Base-by-base conservation (phyloP, 2,329 filamentous ascomycete species). In the Penicillium sp. region DNA sequence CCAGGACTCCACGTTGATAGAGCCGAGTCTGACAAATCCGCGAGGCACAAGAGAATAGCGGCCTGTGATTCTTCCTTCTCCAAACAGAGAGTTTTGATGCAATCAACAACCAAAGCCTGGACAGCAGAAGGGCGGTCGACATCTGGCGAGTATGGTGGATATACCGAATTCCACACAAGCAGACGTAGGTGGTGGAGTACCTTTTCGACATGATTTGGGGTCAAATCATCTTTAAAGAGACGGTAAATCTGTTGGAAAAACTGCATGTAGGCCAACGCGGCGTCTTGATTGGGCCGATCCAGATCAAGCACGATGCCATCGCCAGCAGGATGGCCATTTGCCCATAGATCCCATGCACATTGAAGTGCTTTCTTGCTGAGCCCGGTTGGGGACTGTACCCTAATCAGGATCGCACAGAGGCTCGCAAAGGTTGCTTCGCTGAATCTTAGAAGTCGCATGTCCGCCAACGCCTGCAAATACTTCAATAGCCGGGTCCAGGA, bases 201-300 rank as follows among this genome's bases (percentile, higher is more conserved):
- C n/a, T 77, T 79, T 35, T 78, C 74, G 7, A 90, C 81, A 41
- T 81, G 79, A 2, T 82, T 76, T 0, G 81, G 73, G 8, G 79
- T 79, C 18, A 95, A 73, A 13, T 82, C 79, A 6, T 76, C 71
- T 50, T 85, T 78, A 42, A 89, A 81, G 4, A 96, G 78, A 0
- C 82, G 80, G 63, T 95, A 95, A 1, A 97, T 78, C 59, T 93
- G 85, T 48, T 83, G 77, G 35, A 93, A 80, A 1, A 87, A 80
- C 20, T 84, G 79, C 1, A 93, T 81, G 71, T 95, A 96, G n/a
- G 90, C 87, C 27, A 88, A 74, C n/a, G 92, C 80, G 9, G 88
- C 90, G 49, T 85, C 84, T 64, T 95, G 89, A 57, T 93, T 95
- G 53, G 87, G 80, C 2, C 72, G 72, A 0, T 75, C 69, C 43